Evolutionary conservation across 257 asterid species (phyloP).

Genomic region (Phtheirospermum japonicum): DNA sequence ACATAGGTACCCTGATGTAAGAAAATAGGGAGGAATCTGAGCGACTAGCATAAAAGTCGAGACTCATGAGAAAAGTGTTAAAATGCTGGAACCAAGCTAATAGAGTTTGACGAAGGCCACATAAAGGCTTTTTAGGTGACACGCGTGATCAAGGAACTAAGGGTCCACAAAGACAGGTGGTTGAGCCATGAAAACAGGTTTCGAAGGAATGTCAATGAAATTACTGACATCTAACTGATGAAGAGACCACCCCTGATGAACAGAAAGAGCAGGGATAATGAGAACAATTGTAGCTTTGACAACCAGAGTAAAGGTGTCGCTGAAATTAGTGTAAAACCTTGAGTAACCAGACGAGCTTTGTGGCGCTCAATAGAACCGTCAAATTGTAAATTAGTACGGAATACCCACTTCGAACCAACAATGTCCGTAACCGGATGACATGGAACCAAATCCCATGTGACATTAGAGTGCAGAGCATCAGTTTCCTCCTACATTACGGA

Average conservation of each 20-base stretch:
- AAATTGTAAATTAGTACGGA: neutral
- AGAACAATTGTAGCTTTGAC: neutral
- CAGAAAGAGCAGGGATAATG: neutral
- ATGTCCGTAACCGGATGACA: neutral
- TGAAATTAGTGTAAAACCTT: neutral
- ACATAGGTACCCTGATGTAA: neutral
- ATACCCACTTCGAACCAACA: neutral
- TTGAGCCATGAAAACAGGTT: neutral
- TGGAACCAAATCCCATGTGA: neutral
- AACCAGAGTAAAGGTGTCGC: neutral
- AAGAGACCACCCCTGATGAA: neutral
- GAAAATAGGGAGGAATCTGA: neutral
- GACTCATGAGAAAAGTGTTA: neutral
- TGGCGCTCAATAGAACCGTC: neutral
- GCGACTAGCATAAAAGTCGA: neutral
- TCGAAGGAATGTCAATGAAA: neutral
- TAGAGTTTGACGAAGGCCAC: neutral
- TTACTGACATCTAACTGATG: neutral
- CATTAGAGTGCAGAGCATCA: neutral
- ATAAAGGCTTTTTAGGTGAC: neutral
- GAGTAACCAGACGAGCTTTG: too few relatives aligned
- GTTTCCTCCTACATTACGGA: neutral
- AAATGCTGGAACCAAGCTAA: neutral
- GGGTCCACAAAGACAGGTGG: neutral
- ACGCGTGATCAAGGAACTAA: too few relatives aligned